Base-by-base conservation (phyloP, 192 early-diverging fungal genomes). In the Jimgerdemannia flammicorona region DNA sequence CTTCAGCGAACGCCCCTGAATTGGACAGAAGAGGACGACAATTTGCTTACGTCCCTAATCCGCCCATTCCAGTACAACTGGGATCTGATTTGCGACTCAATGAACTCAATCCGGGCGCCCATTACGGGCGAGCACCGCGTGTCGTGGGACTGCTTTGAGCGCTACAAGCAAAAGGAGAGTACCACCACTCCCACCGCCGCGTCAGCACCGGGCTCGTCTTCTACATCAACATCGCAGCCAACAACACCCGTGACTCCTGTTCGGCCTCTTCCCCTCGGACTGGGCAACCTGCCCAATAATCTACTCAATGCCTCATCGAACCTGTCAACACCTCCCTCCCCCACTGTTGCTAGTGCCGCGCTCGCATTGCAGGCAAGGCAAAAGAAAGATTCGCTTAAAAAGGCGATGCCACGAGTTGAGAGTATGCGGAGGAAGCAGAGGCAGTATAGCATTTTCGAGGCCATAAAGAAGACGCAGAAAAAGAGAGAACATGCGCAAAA, bases 91-190 rank as follows among this genome's bases (percentile, higher is more conserved):
- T 73, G 83, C n/a, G 92, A 92, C 40, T 72, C 88, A 1, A 80
- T 92, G 19, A 88, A 86, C 67, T 80, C 84, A 2, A 77, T 80
- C 39, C 86, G 87, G 39, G 79, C 78, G 8, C 81, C 86, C 29
- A 79, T 85, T 14, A 82, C 78, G 41, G 86, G 86, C 2, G 85
- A 87, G 65, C 78, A 78, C 44, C 76, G 90, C 14, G 87, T 84
- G 8, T 83, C 89, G 8, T 94, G 88, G 84, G 93, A 93, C 40
- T 93, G 91, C 59, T 89, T 88, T 74, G 74, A 84, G 49, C 85
- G 89, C 11, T 93, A 86, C 86, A 77, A 78, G 44, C 84, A 86
- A 72, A 87, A 84, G 70, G 84, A 89, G 40, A 76, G 80, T 14
- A 79, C 84, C 1, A 76, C 79, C 1, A 72, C 67, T 9, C 19